Conservation (phyloP, 352 stramenopile species). For the Albugo candida region DNA sequence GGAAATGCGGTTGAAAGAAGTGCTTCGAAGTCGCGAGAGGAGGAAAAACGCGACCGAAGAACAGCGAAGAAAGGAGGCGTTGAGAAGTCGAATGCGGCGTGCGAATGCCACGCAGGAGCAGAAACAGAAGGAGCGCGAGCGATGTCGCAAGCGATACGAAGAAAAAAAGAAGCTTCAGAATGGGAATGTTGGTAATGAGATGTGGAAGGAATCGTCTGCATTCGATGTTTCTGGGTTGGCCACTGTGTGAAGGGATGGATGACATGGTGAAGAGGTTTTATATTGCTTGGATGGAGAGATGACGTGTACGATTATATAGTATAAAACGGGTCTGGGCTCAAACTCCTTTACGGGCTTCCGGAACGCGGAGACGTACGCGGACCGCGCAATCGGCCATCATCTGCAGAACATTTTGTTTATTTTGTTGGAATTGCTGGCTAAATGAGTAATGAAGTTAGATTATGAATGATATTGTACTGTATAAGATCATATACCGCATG, state of each 20-base stretch:
- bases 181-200: not conserved
- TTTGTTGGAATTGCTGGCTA: constrained; percentile 38
- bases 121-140: constrained; percentile 32
- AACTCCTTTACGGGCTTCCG: constrained; percentile 27
- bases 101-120: constrained; percentile 45
- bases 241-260: too few species aligned
- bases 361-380: constrained; percentile 42
- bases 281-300: too few species aligned
- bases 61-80: constrained; percentile 34
- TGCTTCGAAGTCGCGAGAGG: constrained; percentile 34
- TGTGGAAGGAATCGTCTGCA: not conserved
- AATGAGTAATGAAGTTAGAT: not conserved
- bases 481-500: constrained; percentile 28
- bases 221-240: not conserved
- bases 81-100: constrained; percentile 28
- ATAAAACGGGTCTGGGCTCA: too few species aligned
- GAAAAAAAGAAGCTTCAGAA: constrained; percentile 16
- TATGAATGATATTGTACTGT: not conserved
- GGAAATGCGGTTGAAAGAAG: constrained; percentile 25
- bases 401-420: constrained; percentile 45
- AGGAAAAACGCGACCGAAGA: constrained; percentile 40
- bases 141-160: constrained; percentile 45
- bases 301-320: too few species aligned
- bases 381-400: constrained; percentile 59
- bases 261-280: too few species aligned